phyloP scores from a whole-genome alignment of 768 basidiomycete species.

The Lactifluus subvellereus region DNA sequence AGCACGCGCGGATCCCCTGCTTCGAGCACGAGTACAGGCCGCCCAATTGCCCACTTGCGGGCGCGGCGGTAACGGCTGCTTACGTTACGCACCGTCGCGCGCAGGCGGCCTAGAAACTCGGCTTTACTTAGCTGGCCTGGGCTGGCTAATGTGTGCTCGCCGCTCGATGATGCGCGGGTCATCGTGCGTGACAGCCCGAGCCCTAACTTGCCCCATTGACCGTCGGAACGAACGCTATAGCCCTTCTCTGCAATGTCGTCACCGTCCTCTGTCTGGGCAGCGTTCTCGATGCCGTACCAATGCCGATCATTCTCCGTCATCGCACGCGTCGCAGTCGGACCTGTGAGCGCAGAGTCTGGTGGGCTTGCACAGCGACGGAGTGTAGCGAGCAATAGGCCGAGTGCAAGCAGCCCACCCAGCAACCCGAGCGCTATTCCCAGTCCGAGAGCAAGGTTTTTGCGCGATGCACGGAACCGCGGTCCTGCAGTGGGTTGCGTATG shows the following conservation, averaged over 20 bases:
- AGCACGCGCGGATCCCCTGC: constrained; percentile 16
- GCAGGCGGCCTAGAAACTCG: constrained; percentile 61
- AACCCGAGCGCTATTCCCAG: constrained; percentile 57
- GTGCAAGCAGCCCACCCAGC: constrained; percentile 50
- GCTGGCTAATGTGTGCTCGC: constrained; percentile 30
- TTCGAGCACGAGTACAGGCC: constrained; percentile 43
- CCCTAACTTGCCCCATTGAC: constrained; percentile 34
- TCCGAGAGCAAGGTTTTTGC: constrained; percentile 48
- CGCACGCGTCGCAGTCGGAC: constrained; percentile 51
- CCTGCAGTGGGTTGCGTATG: constrained; percentile 33
- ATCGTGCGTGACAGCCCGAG: constrained; percentile 47
- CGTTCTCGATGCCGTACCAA: constrained; percentile 56
- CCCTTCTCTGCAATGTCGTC: constrained; percentile 27
- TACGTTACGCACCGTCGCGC: constrained; percentile 59
- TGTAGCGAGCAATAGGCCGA: constrained; percentile 50
- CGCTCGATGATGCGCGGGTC: constrained; percentile 24
- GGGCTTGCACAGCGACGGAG: constrained; percentile 52
- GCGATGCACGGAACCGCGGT: constrained; percentile 41
- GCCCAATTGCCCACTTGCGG: constrained; percentile 46
- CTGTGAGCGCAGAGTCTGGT: constrained; percentile 53
- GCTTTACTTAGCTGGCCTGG: constrained; percentile 63
- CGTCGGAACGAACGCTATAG: constrained; percentile 31
- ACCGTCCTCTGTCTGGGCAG: constrained; percentile 22
- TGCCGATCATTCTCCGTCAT: constrained; percentile 61
- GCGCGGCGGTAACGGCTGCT: constrained; percentile 48